Conservation (phyloP, 345 rosid species). For the Eucalyptus sideroxylon region DNA sequence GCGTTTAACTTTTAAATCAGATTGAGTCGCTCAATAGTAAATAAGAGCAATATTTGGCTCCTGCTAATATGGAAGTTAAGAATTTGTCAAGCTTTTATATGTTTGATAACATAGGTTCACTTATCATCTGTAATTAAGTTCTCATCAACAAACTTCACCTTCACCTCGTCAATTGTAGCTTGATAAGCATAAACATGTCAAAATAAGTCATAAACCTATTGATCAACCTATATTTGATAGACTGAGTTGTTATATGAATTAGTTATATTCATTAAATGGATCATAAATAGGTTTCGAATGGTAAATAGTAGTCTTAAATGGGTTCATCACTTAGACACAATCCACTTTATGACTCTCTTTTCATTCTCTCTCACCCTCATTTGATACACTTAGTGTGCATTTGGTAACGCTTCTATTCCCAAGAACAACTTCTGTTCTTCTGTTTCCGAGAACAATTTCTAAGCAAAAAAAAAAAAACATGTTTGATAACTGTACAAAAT, state of each 20-base stretch:
- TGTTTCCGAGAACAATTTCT: no score
- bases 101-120: background rate
- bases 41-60: background rate
- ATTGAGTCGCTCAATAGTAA: background rate
- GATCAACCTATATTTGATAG: background rate
- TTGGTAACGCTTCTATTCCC: no score
- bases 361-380: no score
- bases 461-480: no score
- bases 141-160: background rate
- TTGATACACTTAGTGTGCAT: no score
- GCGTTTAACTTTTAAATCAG: background rate
- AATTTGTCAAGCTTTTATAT: background rate
- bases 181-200: background rate
- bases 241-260: no score
- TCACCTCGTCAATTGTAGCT: background rate
- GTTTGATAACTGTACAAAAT: no score
- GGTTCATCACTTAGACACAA: no score
- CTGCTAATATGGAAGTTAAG: background rate
- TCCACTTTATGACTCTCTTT: no score
- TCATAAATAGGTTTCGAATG: no score
- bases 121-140: background rate
- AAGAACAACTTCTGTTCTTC: no score
- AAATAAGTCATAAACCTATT: background rate
- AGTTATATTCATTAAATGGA: rapidly evolving
- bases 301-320: no score